Base-by-base conservation (phyloP, 2,329 filamentous ascomycete genomes). In the Cercospora nicotianae region DNA sequence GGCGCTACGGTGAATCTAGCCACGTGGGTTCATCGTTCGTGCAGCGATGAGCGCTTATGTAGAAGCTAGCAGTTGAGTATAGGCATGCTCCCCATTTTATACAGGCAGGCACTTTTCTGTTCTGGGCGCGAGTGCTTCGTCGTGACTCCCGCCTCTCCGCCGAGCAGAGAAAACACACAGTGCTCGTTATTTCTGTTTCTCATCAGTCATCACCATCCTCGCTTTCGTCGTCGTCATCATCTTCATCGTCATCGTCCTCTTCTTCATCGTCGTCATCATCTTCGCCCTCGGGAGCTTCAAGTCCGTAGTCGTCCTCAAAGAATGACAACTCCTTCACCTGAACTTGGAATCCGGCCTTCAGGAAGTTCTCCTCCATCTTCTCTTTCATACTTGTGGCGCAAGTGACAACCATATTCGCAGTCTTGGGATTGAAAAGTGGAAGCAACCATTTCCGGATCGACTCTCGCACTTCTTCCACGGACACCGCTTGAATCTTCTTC, bases 281-380 rank as follows among this genome's bases (percentile, higher is more conserved):
- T 3, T 87, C 87, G 0, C 85, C 88, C 3, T 85, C 86, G 2
- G 83, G 84, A 2, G 84, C 85, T 77, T 91, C 86, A 58, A 97
- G 81, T 0, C 94, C 94, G 77, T 98, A 98, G 75, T 93, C 92
- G 71, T 97, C 92, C 78, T 96, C 89, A 79, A 96, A 98, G 74
- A 91, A 86, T 51, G 89, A 88, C 60, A 98, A 84, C 30, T 90
- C 84, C 76, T 90, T 89, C 45, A 91, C 85, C 76, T 92, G 86
- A 0, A 91, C 90, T 78, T 89, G 90, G 83, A 96, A 99, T 0
- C 93, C 93, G 66, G 88, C 89, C 1, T 82, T 83, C 72, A 88
- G 85, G 74, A 98, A 92, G 1, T 90, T 89, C 72, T 89, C 89
- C 74, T 90, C 87, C 73, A 97, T 88, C 68, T 86, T 92, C 84